Base-by-base conservation (phyloP, 1,284 basidiomycete species). In the Boletus sp. region DNA sequence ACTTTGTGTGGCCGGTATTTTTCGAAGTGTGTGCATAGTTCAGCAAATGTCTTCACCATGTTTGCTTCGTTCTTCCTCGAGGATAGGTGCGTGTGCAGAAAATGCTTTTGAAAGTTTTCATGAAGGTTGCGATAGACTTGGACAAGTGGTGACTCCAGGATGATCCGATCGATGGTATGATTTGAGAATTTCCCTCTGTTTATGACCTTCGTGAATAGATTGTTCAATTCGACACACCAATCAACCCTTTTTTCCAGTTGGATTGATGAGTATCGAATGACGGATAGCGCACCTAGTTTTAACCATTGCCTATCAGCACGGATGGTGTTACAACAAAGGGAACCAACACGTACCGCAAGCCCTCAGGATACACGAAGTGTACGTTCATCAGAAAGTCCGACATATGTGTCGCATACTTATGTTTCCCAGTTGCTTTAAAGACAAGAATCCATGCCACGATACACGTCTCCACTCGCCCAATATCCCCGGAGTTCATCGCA, bases 61-160 rank as follows among this genome's bases (percentile, higher is more conserved):
- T 54, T 19, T 11, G n/a, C 52, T 44, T 54, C 14, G 7, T 9
- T 33, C 21, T 54, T 30, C 21, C n/a, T n/a, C 28, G 27, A 33
- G 16, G n/a, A 31, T 25, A 54, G 30, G 40, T 54, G 52, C 4
- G 30, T 54, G 30, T 54, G 40, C 21, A 54, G 30, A 21, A 54
- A 54, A 44, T 44, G 27, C 11, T 19, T 54, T 7, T 30, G 28
- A 25, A 54, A 54, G 21, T 30, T 54, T 30, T 54, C 52, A 14
- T 59, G 55, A 1, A 56, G 6, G 23, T 58, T 62, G 0, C 61
- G 30, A 38, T 69, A 76, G 6, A 71, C 54, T 13, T 71, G 61
- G 8, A 75, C 68, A 1, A 76, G 60, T 6, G 66, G 64, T 0
- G 71, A 76, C 48, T 75, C 65, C 1, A 65, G 63, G 6, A 74